Evolutionary conservation across 345 rosid species (phyloP).

Genomic region (Litchi chinensis): DNA sequence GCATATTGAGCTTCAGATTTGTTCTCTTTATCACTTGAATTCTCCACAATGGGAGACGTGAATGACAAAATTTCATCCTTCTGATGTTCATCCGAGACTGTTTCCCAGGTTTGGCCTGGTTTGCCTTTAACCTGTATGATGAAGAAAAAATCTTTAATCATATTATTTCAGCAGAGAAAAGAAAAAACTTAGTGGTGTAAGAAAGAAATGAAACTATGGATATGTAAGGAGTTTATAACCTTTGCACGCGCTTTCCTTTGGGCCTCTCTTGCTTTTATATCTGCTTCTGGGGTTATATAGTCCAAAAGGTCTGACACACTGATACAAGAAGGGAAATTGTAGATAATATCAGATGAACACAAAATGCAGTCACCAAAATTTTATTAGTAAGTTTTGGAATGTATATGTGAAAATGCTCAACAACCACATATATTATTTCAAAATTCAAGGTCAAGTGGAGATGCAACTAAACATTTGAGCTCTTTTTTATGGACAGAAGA

Average conservation of each 20-base stretch:
- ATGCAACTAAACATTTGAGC: background rate
- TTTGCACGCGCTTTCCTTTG: conserved; percentile 93
- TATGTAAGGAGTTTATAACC: conserved; percentile 43
- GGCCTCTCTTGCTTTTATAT: conserved; percentile 83
- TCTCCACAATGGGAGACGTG: conserved; percentile 49
- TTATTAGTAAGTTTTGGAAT: too few relatives aligned
- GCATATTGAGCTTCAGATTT: conserved; percentile 54
- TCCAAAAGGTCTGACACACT: conserved; percentile 99
- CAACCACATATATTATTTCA: background rate
- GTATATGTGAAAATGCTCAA: background rate
- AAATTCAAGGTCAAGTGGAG: background rate
- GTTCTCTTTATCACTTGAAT: conserved; percentile 80
- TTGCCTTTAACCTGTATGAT: conserved; percentile 69
- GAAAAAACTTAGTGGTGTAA: conserved; percentile 1
- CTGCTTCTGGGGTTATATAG: conserved; percentile 90
- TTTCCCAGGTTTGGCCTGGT: conserved; percentile 68
- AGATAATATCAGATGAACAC: background rate
- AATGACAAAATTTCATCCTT: conserved; percentile 58
- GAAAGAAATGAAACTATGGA: conserved; percentile 10
- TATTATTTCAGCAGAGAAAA: conserved; percentile 11
- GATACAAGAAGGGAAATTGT: conserved; percentile 30
- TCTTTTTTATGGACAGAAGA: background rate
- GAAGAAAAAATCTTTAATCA: conserved; percentile 17
- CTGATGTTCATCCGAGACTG: conserved; percentile 59
- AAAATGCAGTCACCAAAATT: too few relatives aligned